Percentiles rank a stretch among this genome's conserved stretches.
Evolutionary conservation across 208 protist genomes (phyloP).

Genomic region (Acanthamoeba royreba): DNA sequence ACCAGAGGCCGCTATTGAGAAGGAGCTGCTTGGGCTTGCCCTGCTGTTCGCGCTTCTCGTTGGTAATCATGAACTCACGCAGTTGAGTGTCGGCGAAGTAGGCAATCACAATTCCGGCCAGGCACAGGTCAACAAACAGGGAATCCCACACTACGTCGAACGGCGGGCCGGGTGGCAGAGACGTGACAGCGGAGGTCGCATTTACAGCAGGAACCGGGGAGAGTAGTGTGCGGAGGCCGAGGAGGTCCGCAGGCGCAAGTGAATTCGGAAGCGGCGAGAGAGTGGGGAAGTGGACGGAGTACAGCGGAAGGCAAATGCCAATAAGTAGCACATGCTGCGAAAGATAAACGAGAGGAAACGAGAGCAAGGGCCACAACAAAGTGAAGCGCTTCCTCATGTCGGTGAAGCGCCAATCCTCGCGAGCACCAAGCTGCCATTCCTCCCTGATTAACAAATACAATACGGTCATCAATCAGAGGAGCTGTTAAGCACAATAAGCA

Average conservation of each 20-base stretch:
- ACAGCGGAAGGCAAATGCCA: constrained; percentile 28
- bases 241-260: background rate
- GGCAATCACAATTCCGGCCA: constrained; percentile 17
- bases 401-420: constrained; percentile 46
- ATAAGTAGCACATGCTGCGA: constrained; percentile 39
- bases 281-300: constrained; percentile 26
- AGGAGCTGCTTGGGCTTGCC: constrained; percentile 45
- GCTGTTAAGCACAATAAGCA: too few relatives aligned
- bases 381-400: constrained; percentile 23
- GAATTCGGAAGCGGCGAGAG: background rate
- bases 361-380: background rate
- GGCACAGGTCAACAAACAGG: background rate
- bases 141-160: background rate
- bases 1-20: constrained; percentile 27
- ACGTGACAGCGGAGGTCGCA: too few relatives aligned
- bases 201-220: too few relatives aligned
- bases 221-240: background rate
- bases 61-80: constrained; percentile 28
- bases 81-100: constrained; percentile 48
- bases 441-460: background rate
- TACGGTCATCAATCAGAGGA: too few relatives aligned
- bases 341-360: background rate
- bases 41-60: background rate
- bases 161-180: background rate
- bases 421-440: constrained; percentile 16